Conservation (phyloP, 805 yeast genomes). For the Suhomyces sp. region DNA sequence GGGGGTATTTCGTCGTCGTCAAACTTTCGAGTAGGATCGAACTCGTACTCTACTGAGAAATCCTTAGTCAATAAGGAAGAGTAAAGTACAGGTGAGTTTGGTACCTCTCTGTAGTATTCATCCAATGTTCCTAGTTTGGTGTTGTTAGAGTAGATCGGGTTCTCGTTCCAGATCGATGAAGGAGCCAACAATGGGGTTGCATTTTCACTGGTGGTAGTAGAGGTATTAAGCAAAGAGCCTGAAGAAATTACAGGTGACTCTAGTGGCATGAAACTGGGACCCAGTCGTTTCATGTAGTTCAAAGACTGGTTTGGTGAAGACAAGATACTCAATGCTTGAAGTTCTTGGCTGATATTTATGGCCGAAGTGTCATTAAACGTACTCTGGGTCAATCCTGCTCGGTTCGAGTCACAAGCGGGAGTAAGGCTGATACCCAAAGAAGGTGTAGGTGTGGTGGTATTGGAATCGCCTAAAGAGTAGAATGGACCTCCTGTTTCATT, state of each 20-base stretch:
- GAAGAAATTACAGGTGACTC: not conserved
- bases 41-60: constrained; percentile 2
- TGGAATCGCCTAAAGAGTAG: not conserved
- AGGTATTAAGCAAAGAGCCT: not conserved
- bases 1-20: not conserved
- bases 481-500: not conserved
- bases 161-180: constrained; percentile 12
- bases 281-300: not conserved
- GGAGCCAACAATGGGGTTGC: constrained; percentile 8
- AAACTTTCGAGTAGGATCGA: not conserved
- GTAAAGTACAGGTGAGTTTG: not conserved
- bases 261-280: not conserved
- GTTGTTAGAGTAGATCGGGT: not conserved
- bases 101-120: not conserved
- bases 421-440: not conserved
- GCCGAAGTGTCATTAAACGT: not conserved
- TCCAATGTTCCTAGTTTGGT: not conserved
- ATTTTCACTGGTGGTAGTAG: constrained; percentile 6
- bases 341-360: not conserved
- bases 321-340: not conserved
- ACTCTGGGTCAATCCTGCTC: not conserved
- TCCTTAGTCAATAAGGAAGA: constrained; percentile 1
- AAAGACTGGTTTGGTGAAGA: not conserved
- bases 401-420: not conserved
- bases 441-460: constrained; percentile 1